Evolutionary conservation across 164 flowering plant genomes (phyloP).

Genomic region (Paratinospora sagittata): DNA sequence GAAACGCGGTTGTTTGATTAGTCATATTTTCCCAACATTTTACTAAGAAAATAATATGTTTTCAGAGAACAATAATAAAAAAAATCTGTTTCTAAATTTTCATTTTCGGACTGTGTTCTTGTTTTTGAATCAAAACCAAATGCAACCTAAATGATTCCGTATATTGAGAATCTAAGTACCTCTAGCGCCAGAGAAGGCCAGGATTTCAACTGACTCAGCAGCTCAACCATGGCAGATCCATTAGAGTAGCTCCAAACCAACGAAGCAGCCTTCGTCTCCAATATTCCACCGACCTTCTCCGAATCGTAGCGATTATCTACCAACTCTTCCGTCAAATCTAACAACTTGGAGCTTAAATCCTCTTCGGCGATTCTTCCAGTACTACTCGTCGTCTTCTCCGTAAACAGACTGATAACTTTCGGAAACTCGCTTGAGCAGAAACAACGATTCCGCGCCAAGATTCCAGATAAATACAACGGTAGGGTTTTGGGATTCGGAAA

Average conservation of each 20-base stretch:
- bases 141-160: background rate
- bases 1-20: too few relatives aligned
- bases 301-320: conserved; percentile 17
- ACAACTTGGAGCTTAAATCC: conserved; percentile 16
- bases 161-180: conserved; percentile 28
- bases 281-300: conserved; percentile 26
- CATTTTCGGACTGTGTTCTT: too few relatives aligned
- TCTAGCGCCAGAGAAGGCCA: conserved; percentile 43
- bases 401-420: conserved; percentile 19
- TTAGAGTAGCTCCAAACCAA: conserved; percentile 29
- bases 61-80: background rate
- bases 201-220: conserved; percentile 35
- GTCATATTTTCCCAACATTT: too few relatives aligned
- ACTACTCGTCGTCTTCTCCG: conserved; percentile 13
- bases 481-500: conserved; percentile 20
- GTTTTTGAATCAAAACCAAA: background rate
- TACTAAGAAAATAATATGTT: too few relatives aligned
- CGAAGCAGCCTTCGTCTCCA: conserved; percentile 36
- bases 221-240: conserved; percentile 49
- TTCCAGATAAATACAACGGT: background rate
- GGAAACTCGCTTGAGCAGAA: conserved; percentile 7
- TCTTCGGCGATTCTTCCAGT: background rate
- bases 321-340: conserved; percentile 33
- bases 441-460: conserved; percentile 4
- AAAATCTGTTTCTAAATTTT: background rate